Evolutionary conservation across 106 monocot species (phyloP).

Genomic region (Apostasia shenzhenica): DNA sequence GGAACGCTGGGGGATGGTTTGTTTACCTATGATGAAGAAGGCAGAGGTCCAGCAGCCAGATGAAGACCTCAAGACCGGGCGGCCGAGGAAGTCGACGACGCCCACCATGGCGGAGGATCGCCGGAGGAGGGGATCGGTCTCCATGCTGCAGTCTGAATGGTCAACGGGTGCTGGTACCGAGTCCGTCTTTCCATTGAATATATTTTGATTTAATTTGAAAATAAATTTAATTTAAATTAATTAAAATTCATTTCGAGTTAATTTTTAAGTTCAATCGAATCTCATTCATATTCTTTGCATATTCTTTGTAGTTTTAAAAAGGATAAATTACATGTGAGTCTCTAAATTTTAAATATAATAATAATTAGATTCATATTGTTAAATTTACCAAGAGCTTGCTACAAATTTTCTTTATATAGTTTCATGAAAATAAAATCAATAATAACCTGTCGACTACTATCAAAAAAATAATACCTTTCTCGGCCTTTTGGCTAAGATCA

Average conservation of each 20-base stretch:
- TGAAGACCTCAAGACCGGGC: constrained; percentile 10
- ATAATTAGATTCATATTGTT: too few relatives aligned
- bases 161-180: neutral
- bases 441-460: too few relatives aligned
- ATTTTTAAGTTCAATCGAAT: too few relatives aligned
- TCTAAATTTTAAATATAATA: too few relatives aligned
- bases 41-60: constrained; percentile 14
- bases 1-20: neutral
- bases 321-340: too few relatives aligned
- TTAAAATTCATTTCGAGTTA: neutral
- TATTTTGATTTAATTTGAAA: neutral
- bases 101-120: neutral
- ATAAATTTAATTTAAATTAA: neutral
- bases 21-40: constrained; percentile 41
- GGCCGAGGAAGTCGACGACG: constrained; percentile 13
- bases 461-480: too few relatives aligned
- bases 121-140: neutral
- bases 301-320: too few relatives aligned
- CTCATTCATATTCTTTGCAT: too few relatives aligned
- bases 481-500: too few relatives aligned
- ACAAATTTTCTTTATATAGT: too few relatives aligned
- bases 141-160: neutral
- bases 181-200: neutral
- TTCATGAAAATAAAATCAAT: too few relatives aligned
- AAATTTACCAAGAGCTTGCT: too few relatives aligned